A percentile compares a stretch with the other conserved stretches of the same genome.
Conservation (phyloP, 2,329 filamentous ascomycete species). For the Dactylellina parvicollis region DNA sequence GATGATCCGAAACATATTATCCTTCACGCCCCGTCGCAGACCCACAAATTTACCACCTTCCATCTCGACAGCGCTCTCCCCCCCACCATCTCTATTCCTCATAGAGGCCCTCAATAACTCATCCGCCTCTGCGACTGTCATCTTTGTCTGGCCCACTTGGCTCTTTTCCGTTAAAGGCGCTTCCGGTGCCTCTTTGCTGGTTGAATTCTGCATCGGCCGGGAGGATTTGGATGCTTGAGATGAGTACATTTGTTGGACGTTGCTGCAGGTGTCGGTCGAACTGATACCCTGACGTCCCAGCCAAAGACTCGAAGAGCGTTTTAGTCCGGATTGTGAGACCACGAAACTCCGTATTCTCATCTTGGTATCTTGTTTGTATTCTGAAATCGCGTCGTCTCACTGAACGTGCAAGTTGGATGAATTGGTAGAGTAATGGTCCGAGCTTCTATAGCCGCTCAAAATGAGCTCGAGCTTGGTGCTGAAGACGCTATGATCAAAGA, state of each 20-base stretch:
- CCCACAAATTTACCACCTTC: conserved; percentile 48
- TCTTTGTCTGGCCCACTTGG: not conserved
- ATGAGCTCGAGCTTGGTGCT: no score
- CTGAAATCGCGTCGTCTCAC: no score
- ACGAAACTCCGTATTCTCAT: no score
- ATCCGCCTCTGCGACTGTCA: conserved; percentile 37
- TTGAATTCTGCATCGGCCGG: no score
- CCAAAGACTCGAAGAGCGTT: not conserved
- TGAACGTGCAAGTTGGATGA: no score
- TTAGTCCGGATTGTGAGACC: not conserved
- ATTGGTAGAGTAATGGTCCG: no score
- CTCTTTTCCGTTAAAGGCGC: not conserved
- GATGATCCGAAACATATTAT: conserved; percentile 50
- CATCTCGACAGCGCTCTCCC: conserved; percentile 40
- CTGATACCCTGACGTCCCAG: not conserved
- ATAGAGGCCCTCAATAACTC: conserved; percentile 39
- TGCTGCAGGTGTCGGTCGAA: not conserved
- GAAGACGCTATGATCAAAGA: no score
- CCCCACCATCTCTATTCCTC: conserved; percentile 34
- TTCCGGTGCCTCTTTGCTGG: not conserved
- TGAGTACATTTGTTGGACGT: not conserved
- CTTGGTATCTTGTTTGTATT: no score
- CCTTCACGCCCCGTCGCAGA: conserved; percentile 33
- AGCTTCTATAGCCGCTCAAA: no score
- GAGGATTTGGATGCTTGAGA: not conserved